Base-by-base conservation (phyloP, 2,329 filamentous ascomycete genomes). In the Aspergillus cejpii region DNA sequence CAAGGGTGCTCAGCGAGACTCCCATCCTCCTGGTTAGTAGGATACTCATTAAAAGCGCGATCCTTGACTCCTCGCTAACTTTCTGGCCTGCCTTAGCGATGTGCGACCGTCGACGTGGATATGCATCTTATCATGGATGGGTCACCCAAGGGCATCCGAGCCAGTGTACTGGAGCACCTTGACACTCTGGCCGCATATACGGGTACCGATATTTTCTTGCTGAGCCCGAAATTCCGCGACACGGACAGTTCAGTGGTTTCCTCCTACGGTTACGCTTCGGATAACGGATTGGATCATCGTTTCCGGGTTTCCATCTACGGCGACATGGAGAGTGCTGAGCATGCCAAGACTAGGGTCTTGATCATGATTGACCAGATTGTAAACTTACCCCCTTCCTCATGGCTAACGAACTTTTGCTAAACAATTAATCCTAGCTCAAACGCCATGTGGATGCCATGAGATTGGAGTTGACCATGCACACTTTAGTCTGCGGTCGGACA, bases 321-420 rank as follows among this genome's bases (percentile, higher is more conserved):
- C 43, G 92, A 98, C 64, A 84, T 92, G 68, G 82, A 97, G 71
- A 95, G 89, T 55, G 85, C 88, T 21, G 92, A 98, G 68, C 91
- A 97, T 69, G 92, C 92, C 44, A 98, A 98, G 76, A 95, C 91
- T 14, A 81, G 92, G 54, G 83, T 96, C 31, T 74, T 98, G 65
- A 94, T 97, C 66, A 92, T 96, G 76, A 97, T 98, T 63, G 92
- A 98, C 66, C 87, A 89, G 69, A 80, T 94, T 72, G 87, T 92
- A 77, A 27, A 57, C 58, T 42, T 50, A 58, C 45, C 48, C 37
- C 36, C 24, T 21, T 37, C 44, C 28, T n/a, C 34, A 29, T 10
- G 48, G 33, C 15, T 23, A n/a, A 39, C 29, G 20, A 8, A 11
- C 6, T 8, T 29, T 42, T 12, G 14, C 15, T 55, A 51, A 58